Conservation (phyloP, 768 basidiomycete species). For the Rhizopogon vulgaris region DNA sequence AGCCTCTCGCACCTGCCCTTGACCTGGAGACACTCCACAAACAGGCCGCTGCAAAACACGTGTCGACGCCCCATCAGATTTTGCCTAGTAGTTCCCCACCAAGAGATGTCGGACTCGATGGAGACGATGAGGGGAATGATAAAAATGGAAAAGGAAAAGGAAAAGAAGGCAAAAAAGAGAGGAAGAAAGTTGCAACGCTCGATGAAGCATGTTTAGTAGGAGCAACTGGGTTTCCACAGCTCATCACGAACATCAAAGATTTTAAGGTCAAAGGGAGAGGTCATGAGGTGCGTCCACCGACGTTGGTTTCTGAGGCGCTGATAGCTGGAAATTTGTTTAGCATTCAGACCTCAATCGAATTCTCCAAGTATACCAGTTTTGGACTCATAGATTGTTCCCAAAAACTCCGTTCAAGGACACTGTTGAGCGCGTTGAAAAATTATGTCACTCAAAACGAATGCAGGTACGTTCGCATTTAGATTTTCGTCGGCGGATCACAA, state of each 20-base stretch:
- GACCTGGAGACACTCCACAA: constrained; percentile 49
- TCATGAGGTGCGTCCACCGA: constrained; percentile 58
- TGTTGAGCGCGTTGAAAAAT: constrained; percentile 75
- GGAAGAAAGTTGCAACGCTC: constrained; percentile 43
- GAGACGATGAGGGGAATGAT: constrained; percentile 10
- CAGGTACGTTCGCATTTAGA: constrained; percentile 45
- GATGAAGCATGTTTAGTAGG: constrained; percentile 75
- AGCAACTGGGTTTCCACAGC: constrained; percentile 68
- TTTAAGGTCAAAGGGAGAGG: constrained; percentile 88
- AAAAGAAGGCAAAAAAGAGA: constrained; percentile 24
- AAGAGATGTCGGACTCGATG: constrained; percentile 18
- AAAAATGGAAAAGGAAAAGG: constrained; percentile 9
- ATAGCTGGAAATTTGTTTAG: constrained; percentile 31
- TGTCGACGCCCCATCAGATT: constrained; percentile 39
- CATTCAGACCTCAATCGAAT: constrained; percentile 74
- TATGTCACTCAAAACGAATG: constrained; percentile 84
- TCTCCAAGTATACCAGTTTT: constrained; percentile 84
- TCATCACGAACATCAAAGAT: constrained; percentile 70
- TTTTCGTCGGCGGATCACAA: constrained; percentile 2
- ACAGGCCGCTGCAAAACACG: constrained; percentile 48
- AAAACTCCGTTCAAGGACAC: constrained; percentile 86
- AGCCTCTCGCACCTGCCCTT: constrained; percentile 43
- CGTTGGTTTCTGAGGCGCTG: not conserved
- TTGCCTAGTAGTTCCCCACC: constrained; percentile 44
- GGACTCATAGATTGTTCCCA: constrained; percentile 92